A percentile compares a stretch with the other conserved stretches of the same genome.
Conservation (phyloP, 208 protist species). For the Crithidia thermophila region DNA sequence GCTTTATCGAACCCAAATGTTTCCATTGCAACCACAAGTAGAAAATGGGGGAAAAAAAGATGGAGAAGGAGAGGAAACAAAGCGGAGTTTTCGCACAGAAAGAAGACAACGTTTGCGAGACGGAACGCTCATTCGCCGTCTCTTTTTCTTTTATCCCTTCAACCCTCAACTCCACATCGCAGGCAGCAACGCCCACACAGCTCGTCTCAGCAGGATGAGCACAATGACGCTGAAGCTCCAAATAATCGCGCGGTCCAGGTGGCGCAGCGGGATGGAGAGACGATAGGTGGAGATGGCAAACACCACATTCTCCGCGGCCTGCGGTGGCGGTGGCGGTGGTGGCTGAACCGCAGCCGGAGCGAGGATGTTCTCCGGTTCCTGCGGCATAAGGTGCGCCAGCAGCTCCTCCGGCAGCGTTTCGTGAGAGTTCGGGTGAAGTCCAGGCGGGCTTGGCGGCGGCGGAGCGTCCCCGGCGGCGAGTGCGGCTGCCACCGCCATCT, state of each 20-base stretch:
- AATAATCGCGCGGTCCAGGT: conserved; percentile 25
- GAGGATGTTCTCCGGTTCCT: not conserved
- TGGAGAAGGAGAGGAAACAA: too few species aligned
- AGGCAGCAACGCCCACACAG: conserved; percentile 14
- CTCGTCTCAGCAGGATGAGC: conserved; percentile 31
- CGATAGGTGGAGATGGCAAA: conserved; percentile 11
- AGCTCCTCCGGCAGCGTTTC: not conserved
- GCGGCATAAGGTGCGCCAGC: not conserved
- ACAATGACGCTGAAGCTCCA: conserved; percentile 17
- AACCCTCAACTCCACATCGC: conserved; percentile 11
- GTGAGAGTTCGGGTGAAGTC: too few species aligned
- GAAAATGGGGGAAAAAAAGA: not conserved
- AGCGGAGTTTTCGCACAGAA: too few species aligned
- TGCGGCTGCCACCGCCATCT: not conserved
- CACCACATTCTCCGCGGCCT: conserved; percentile 7
- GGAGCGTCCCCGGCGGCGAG: not conserved
- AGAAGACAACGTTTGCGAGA: too few species aligned
- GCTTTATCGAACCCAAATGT: not conserved
- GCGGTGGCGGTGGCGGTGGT: not conserved
- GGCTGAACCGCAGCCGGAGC: conserved; percentile 2
- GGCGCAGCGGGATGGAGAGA: conserved; percentile 6
- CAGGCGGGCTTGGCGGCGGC: not conserved
- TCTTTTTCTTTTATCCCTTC: too few species aligned
- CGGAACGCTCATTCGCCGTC: too few species aligned
- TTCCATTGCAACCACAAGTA: not conserved